Conservation (phyloP, 1,139 yeast genomes). For the Debaryomycetaceae sp. region DNA sequence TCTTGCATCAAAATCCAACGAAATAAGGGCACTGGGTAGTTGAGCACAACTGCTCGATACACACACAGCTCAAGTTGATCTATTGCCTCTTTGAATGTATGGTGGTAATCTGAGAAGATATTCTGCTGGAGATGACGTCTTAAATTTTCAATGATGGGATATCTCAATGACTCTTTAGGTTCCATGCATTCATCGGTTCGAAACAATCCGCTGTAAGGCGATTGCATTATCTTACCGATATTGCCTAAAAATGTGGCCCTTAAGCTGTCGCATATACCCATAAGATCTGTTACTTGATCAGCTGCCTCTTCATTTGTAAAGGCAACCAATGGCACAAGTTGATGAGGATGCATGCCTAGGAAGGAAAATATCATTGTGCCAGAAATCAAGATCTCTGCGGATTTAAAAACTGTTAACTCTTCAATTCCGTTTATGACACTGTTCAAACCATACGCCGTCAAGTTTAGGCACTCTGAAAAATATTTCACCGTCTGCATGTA, state of each 20-base stretch:
- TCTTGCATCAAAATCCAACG: conserved; percentile 22
- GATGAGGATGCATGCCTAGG: conserved; percentile 28
- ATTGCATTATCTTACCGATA: conserved; percentile 6
- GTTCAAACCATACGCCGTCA: neutral
- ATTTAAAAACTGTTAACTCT: conserved; percentile 1
- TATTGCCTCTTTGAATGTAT: conserved; percentile 11
- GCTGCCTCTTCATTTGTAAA: no score
- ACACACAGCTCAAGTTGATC: conserved; percentile 13
- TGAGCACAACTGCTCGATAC: conserved; percentile 13
- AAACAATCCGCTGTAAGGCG: conserved; percentile 10
- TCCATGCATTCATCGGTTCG: conserved; percentile 8
- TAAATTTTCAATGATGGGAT: conserved; percentile 17
- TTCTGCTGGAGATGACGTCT: conserved; percentile 10
- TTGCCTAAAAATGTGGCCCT: conserved; percentile 10
- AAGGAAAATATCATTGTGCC: conserved; percentile 22
- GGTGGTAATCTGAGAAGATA: conserved; percentile 8
- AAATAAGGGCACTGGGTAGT: conserved; percentile 24
- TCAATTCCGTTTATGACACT: neutral
- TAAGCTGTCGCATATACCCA: conserved; percentile 19
- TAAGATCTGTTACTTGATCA: conserved; percentile 13
- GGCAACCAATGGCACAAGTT: conserved; percentile 22
- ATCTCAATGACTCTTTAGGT: conserved; percentile 7
- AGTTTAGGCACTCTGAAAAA: conserved; percentile 4
- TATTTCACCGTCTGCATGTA: conserved; percentile 5
- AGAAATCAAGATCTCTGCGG: conserved; percentile 21